Percentiles rank a stretch among this genome's conserved stretches.
Evolutionary conservation across 1,139 yeast genomes (phyloP).

Genomic region (Kodamaea ohmeri): DNA sequence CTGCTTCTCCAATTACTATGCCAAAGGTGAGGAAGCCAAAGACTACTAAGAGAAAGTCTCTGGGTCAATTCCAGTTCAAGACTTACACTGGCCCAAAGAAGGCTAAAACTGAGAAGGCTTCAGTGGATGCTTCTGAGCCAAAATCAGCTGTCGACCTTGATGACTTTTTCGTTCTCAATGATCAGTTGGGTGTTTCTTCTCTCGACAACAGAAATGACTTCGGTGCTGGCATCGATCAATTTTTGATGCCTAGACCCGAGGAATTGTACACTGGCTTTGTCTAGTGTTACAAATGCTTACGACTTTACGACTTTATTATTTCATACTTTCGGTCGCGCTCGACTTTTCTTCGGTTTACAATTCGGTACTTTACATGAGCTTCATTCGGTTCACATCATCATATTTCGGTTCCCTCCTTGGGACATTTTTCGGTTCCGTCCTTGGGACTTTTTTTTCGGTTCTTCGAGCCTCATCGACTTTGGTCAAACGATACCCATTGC

Average conservation of each 20-base stretch:
- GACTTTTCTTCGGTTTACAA: background rate
- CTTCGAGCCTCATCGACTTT: conserved; percentile 4
- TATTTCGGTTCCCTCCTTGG: background rate
- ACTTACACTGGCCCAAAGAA: conserved; percentile 37
- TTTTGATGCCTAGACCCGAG: conserved; percentile 26
- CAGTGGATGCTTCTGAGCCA: conserved; percentile 9
- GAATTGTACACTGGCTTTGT: conserved; percentile 33
- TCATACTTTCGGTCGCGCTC: too few relatives aligned
- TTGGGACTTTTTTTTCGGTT: conserved; percentile 1
- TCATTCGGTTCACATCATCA: background rate
- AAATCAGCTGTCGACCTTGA: conserved; percentile 24
- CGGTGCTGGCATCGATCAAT: conserved; percentile 22
- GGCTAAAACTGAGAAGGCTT: conserved; percentile 20
- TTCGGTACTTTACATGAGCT: too few relatives aligned
- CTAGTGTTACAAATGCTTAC: conserved; percentile 5
- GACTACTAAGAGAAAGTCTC: conserved; percentile 26
- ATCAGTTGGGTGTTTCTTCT: conserved; percentile 25
- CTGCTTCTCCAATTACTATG: conserved; percentile 6
- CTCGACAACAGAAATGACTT: conserved; percentile 16
- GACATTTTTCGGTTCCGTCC: background rate
- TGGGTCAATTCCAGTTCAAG: conserved; percentile 37
- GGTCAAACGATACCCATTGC: conserved; percentile 4
- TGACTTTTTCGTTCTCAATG: conserved; percentile 32
- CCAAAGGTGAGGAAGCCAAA: conserved; percentile 13
- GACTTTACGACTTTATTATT: background rate